Evolutionary conservation across 106 monocot species (phyloP).

Genomic region (Alisma plantagoaquatica): DNA sequence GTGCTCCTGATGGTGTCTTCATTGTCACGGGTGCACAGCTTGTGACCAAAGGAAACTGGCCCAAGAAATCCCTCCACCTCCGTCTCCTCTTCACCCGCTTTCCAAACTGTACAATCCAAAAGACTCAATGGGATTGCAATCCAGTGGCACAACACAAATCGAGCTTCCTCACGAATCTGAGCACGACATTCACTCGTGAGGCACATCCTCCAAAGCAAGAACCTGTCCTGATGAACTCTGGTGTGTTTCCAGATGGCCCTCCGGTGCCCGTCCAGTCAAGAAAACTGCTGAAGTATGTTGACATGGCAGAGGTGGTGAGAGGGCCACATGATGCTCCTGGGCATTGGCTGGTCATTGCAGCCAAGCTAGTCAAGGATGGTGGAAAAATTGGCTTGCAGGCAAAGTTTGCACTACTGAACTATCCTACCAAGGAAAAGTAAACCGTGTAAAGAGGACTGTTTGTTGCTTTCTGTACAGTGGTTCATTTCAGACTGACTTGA

Average conservation of each 20-base stretch:
- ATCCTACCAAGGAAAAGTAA: too few relatives aligned
- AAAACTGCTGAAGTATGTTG: conserved; percentile 72
- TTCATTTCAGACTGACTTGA: too few relatives aligned
- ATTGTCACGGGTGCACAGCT: conserved; percentile 73
- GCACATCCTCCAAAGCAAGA: conserved; percentile 14
- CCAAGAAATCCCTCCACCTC: conserved; percentile 56
- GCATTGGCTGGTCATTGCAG: conserved; percentile 89
- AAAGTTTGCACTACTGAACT: conserved; percentile 65
- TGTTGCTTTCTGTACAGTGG: too few relatives aligned
- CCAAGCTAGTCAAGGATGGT: conserved; percentile 61
- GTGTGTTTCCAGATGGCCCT: conserved; percentile 62
- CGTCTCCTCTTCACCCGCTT: too few relatives aligned
- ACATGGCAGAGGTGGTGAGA: conserved; percentile 49
- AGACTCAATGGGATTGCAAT: conserved; percentile 33
- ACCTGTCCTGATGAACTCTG: conserved; percentile 48
- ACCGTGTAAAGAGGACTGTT: too few relatives aligned
- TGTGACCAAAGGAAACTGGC: conserved; percentile 52
- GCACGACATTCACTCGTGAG: conserved; percentile 54
- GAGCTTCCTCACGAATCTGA: conserved; percentile 50
- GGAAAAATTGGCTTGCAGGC: conserved; percentile 64
- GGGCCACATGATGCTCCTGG: conserved; percentile 76
- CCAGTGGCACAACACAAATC: conserved; percentile 38
- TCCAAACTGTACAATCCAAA: conserved; percentile 48
- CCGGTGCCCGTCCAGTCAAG: too few relatives aligned
- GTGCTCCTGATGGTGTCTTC: conserved; percentile 60